Base-by-base conservation (phyloP, 495 filamentous ascomycete species). In the Hypoxylon perforatum region DNA sequence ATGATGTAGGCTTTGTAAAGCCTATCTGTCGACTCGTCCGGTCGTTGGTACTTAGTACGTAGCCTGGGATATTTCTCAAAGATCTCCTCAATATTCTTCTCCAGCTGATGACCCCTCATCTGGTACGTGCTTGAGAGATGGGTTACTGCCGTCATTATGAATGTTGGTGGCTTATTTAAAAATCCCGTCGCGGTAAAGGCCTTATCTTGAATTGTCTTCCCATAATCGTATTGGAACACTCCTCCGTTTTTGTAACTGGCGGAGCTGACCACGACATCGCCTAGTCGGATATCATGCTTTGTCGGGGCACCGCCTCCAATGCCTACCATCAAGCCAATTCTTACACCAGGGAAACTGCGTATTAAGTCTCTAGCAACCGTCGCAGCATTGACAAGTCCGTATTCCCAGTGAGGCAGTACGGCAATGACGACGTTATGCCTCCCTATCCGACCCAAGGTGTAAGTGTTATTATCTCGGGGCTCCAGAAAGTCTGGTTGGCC, bases 311-410 rank as follows among this genome's bases (percentile, higher is more conserved):
- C 81, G 10, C 80, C 79, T 1, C 73, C 83, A 47, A 84, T 83
- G 15, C 82, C 82, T 2, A 86, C 82, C 74, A 85, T 81, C 21
- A 86, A 69, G 25, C 72, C 61, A 55, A 81, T 61, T 12, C 74
- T 57, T n/a, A 85, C 57, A 22, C 71, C 73, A 14, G 77, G 72
- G 54, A 85, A 86, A 25, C 59, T 82, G 2, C 70, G 65, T 7
- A 73, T 44, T 81, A 83, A 70, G 47, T 81, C 68, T 14, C 41
- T 73, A 1, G 69, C 77, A 8, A 80, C 75, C 2, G n/a, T 54
- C 1, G 78, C 73, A 4, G 78, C 78, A 17, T 70, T 70, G 10
- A 56, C 63, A 14, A 57, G 80, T 2, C 83, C 83, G 46, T 80
- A 76, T 21, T 75, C 52, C 12, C 75, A 75, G 11, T 72, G 47